phyloP scores from a whole-genome alignment of 495 filamentous ascomycete species.

The Corynascus novoguineensis region DNA sequence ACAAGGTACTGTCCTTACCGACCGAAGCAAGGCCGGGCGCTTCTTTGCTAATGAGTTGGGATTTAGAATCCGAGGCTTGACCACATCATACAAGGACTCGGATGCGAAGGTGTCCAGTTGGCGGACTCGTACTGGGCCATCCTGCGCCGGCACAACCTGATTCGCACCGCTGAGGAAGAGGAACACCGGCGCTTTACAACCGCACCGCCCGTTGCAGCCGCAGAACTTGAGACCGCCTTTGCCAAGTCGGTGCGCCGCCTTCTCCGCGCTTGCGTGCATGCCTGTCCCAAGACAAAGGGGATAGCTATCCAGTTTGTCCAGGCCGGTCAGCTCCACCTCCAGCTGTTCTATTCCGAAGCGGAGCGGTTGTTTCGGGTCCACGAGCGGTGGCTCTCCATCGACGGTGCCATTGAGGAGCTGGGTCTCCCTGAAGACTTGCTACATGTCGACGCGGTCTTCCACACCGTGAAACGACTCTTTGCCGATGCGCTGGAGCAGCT shows the following conservation, averaged over 20 bases:
- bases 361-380: constrained; percentile 11
- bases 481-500: background rate
- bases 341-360: constrained; percentile 10
- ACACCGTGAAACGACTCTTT: background rate
- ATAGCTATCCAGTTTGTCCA: background rate
- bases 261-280: background rate
- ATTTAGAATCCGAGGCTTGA: constrained; percentile 15
- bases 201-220: background rate
- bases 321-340: background rate
- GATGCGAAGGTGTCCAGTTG: constrained; percentile 10
- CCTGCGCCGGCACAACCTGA: background rate
- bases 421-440: background rate
- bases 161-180: constrained; percentile 19
- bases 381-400: constrained; percentile 18
- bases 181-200: constrained; percentile 1
- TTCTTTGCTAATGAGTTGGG: background rate
- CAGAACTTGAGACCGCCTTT: background rate
- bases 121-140: constrained; percentile 20
- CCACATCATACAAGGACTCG: constrained; percentile 14
- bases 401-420: constrained; percentile 6
- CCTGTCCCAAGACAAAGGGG: background rate
- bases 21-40: too few relatives aligned
- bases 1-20: constrained; percentile 2
- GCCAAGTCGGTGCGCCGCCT: background rate
- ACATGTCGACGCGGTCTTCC: background rate